These are phyloP conservation scores for Salvia sclarea DNA, from an alignment of 305 asterid genomes.

Conservation along the genomic window DNA sequence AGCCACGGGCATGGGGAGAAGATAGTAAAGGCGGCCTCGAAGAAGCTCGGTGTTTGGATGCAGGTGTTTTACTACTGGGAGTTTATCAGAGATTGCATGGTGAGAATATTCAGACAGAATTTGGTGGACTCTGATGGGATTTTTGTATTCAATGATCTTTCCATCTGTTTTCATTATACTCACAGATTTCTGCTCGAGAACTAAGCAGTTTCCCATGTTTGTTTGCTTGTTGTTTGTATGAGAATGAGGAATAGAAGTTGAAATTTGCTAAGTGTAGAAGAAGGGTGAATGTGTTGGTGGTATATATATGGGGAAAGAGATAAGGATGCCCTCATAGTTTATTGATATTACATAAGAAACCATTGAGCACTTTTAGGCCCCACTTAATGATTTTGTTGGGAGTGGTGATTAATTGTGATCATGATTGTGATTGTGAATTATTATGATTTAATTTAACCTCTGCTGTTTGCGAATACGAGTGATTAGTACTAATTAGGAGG, in stretches of 20 bases:
- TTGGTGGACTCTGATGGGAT: slow-evolving; percentile 59
- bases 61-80: slow-evolving; percentile 49
- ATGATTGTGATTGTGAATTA: not conserved
- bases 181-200: slow-evolving; percentile 45
- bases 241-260: slow-evolving; percentile 5
- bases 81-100: slow-evolving; percentile 62
- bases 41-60: slow-evolving; percentile 54
- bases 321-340: slow-evolving; percentile 36
- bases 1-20: slow-evolving; percentile 47
- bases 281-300: not conserved
- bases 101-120: slow-evolving; percentile 48
- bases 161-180: slow-evolving; percentile 69
- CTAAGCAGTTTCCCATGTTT: slow-evolving; percentile 76
- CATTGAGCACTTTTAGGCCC: slow-evolving; percentile 39
- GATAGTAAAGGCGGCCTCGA: slow-evolving; percentile 56
- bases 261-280: not conserved
- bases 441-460: not conserved
- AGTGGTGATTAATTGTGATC: slow-evolving; percentile 4
- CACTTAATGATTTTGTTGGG: slow-evolving; percentile 30
- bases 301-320: slow-evolving; percentile 37
- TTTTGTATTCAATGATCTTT: slow-evolving; percentile 56
- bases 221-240: not conserved
- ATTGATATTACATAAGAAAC: slow-evolving; percentile 37
- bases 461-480: slow-evolving; percentile 7
- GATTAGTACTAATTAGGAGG: slow-evolving; percentile 9